phyloP scores from a whole-genome alignment of 2,329 filamentous ascomycete species.

The Diaporthe citri region DNA sequence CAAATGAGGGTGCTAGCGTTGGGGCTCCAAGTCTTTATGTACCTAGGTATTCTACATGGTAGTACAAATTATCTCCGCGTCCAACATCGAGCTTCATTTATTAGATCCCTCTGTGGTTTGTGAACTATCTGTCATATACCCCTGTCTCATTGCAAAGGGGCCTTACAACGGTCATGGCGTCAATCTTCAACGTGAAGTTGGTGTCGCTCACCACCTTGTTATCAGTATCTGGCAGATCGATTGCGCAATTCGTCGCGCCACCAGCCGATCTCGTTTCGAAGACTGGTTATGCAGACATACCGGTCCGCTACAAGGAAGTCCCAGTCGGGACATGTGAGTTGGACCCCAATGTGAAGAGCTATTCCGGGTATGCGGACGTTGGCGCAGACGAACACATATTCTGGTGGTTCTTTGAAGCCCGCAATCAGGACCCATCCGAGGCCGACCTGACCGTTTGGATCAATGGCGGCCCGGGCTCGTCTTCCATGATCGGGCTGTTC shows the following conservation, averaged over 20 bases:
- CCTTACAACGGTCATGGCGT: neutral
- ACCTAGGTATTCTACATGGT: neutral
- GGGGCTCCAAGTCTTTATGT: neutral
- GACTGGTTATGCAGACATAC: slow-evolving; percentile 53
- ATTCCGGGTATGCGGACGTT: slow-evolving; percentile 58
- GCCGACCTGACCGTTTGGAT: slow-evolving; percentile 65
- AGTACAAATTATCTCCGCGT: neutral
- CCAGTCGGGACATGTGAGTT: slow-evolving; percentile 60
- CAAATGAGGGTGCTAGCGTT: neutral
- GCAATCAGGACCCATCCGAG: slow-evolving; percentile 55
- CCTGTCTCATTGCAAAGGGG: neutral
- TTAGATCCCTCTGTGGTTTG: neutral
- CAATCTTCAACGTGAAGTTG: neutral
- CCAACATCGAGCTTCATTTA: no score
- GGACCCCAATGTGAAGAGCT: slow-evolving; percentile 56
- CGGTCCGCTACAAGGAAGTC: slow-evolving; percentile 62
- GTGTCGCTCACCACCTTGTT: slow-evolving; percentile 11
- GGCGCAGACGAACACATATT: slow-evolving; percentile 56
- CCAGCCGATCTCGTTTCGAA: slow-evolving; percentile 51
- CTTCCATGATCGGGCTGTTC: slow-evolving; percentile 68
- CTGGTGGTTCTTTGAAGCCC: slow-evolving; percentile 65
- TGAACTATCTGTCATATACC: no score
- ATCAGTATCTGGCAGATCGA: slow-evolving; percentile 7
- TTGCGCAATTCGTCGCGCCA: slow-evolving; percentile 51
- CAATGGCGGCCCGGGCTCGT: slow-evolving; percentile 65